phyloP scores from a whole-genome alignment of 2,329 filamentous ascomycete species.

The Paecilomyces formosus region DNA sequence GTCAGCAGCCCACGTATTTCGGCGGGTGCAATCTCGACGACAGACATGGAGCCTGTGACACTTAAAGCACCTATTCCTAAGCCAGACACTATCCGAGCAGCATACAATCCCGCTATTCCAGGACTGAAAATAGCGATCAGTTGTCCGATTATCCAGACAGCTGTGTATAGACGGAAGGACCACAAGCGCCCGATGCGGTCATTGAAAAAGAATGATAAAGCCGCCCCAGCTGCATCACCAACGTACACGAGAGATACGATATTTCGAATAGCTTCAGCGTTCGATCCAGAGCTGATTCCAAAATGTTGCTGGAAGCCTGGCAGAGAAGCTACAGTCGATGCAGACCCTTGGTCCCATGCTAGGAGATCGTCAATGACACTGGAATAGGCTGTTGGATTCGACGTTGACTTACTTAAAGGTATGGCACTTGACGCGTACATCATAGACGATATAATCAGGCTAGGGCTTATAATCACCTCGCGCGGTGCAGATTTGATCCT shows the following conservation, averaged over 20 bases:
- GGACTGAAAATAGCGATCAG: slow-evolving; percentile 12
- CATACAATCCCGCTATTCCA: slow-evolving; percentile 22
- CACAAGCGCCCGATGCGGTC: slow-evolving; percentile 33
- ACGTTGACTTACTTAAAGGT: too few species aligned
- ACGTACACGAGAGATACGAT: slow-evolving; percentile 33
- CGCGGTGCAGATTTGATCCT: too few species aligned
- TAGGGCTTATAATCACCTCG: too few species aligned
- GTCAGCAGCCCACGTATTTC: slow-evolving; percentile 34
- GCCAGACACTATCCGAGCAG: slow-evolving; percentile 29
- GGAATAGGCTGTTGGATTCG: too few species aligned
- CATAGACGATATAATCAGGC: too few species aligned
- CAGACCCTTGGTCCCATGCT: slow-evolving; percentile 8
- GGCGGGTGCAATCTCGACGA: slow-evolving; percentile 34
- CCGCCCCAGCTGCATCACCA: slow-evolving; percentile 21
- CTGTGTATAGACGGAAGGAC: slow-evolving; percentile 32
- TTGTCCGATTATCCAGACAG: slow-evolving; percentile 17
- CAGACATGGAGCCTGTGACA: slow-evolving; percentile 30
- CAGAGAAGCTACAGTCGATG: slow-evolving; percentile 22
- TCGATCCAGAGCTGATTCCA: slow-evolving; percentile 20
- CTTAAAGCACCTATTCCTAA: slow-evolving; percentile 33
- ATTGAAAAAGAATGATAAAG: slow-evolving; percentile 32
- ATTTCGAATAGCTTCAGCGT: slow-evolving; percentile 20
- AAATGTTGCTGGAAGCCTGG: slow-evolving; percentile 28
- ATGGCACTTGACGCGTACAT: too few species aligned
- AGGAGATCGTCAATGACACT: too few species aligned